Evolutionary conservation across 1,139 yeast genomes (phyloP).

Genomic region (Zygosaccharomyces sapae): DNA sequence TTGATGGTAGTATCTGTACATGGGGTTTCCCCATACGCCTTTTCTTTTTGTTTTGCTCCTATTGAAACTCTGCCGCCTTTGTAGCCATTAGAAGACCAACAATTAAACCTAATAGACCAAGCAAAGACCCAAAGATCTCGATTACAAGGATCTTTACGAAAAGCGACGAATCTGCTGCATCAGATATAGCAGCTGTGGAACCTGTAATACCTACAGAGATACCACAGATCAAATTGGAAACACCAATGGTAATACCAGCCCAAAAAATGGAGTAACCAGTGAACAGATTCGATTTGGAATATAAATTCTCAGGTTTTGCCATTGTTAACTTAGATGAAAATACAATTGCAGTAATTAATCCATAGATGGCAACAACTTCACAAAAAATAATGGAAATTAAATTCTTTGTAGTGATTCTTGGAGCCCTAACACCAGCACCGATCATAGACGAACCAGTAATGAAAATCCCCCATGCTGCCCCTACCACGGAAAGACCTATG

Average conservation of each 20-base stretch:
- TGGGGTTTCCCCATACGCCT: not conserved
- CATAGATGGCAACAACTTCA: constrained; percentile 98
- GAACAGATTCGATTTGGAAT: constrained; percentile 80
- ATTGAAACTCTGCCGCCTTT: constrained; percentile 76
- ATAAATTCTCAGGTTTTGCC: constrained; percentile 53
- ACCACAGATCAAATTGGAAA: constrained; percentile 93
- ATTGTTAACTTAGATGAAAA: constrained; percentile 89
- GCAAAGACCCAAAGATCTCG: constrained; percentile 93
- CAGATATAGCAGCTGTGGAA: constrained; percentile 95
- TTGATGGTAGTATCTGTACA: not conserved
- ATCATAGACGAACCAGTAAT: constrained; percentile 90
- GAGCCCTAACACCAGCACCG: constrained; percentile 98
- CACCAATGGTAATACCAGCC: constrained; percentile 97
- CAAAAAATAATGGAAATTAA: constrained; percentile 95
- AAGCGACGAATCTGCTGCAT: constrained; percentile 93
- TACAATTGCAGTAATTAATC: constrained; percentile 96
- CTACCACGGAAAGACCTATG: constrained; percentile 91
- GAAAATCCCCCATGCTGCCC: constrained; percentile 99
- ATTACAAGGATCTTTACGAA: constrained; percentile 95
- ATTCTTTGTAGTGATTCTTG: constrained; percentile 95
- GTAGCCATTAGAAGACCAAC: constrained; percentile 97
- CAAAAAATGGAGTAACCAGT: constrained; percentile 94
- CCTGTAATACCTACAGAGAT: constrained; percentile 97
- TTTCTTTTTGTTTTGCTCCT: not conserved
- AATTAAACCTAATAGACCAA: constrained; percentile 91